These are phyloP conservation scores for Rhodocollybia butyracea DNA, from an alignment of 768 basidiomycete species.

Conservation along the genomic window DNA sequence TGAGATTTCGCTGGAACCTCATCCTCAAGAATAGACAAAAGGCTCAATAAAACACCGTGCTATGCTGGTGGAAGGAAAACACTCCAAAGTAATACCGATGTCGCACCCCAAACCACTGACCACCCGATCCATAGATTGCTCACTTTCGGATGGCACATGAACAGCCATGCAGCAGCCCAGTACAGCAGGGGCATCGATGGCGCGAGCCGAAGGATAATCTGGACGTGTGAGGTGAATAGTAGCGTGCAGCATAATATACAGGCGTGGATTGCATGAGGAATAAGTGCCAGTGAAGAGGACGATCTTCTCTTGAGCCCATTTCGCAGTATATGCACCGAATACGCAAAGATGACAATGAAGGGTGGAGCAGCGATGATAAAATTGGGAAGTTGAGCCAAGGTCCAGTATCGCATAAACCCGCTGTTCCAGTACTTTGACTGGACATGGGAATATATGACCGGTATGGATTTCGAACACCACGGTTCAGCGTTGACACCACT, in stretches of 20 bases:
- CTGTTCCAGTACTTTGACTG: conserved; percentile 86
- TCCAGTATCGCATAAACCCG: conserved; percentile 89
- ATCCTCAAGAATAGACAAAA: no score
- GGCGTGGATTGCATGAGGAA: conserved; percentile 78
- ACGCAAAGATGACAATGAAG: conserved; percentile 47
- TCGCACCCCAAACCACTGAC: conserved; percentile 72
- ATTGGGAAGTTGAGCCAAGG: conserved; percentile 78
- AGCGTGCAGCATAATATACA: conserved; percentile 58
- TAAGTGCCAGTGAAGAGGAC: conserved; percentile 37
- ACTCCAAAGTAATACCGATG: conserved; percentile 74
- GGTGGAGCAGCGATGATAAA: conserved; percentile 78
- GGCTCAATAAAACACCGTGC: no score
- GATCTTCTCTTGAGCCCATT: neutral
- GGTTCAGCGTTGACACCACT: neutral
- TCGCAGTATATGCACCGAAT: conserved; percentile 32
- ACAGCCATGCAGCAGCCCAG: conserved; percentile 79
- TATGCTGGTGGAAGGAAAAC: conserved; percentile 91
- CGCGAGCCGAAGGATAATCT: conserved; percentile 79
- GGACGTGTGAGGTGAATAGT: conserved; percentile 79
- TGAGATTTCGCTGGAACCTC: no score
- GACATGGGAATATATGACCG: conserved; percentile 78
- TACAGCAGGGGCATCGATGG: conserved; percentile 76
- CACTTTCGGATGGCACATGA: conserved; percentile 43
- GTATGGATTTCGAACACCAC: conserved; percentile 67
- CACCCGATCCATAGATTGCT: conserved; percentile 73